A percentile compares a stretch with the other conserved stretches of the same genome.
These are phyloP conservation scores for Trypanosomatidae sp. DNA, from an alignment of 208 protist genomes.

Conservation along the genomic window DNA sequence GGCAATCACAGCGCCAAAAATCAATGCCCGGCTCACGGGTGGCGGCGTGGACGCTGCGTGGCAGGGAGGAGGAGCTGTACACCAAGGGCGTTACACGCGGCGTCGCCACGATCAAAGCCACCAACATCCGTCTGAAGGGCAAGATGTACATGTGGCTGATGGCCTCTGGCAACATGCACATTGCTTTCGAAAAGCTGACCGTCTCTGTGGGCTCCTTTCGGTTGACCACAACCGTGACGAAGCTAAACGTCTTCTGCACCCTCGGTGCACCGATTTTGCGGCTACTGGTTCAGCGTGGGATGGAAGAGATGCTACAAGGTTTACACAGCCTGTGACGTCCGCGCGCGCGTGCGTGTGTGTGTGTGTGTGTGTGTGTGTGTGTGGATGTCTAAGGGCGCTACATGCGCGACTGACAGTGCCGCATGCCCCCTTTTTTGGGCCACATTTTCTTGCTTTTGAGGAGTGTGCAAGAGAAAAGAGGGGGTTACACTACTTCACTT, in stretches of 20 bases:
- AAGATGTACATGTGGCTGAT: slow-evolving; percentile 23
- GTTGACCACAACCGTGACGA: slow-evolving; percentile 44
- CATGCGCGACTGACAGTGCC: too few relatives aligned
- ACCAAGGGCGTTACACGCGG: slow-evolving; percentile 29
- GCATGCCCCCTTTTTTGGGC: background rate
- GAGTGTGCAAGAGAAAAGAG: background rate
- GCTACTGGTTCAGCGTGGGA: slow-evolving; percentile 29
- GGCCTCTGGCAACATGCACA: slow-evolving; percentile 21
- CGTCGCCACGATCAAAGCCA: slow-evolving; percentile 20
- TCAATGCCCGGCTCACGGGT: slow-evolving; percentile 4
- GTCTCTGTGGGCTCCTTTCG: slow-evolving; percentile 41
- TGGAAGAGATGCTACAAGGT: slow-evolving; percentile 14
- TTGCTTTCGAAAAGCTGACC: slow-evolving; percentile 24
- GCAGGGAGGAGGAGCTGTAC: slow-evolving; percentile 10
- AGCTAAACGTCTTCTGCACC: slow-evolving; percentile 42
- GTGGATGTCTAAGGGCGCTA: background rate
- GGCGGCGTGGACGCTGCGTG: slow-evolving; percentile 8
- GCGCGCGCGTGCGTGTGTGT: background rate
- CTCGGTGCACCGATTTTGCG: slow-evolving; percentile 55
- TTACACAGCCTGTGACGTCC: slow-evolving; percentile 10
- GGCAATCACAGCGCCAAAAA: background rate
- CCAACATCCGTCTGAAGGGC: slow-evolving; percentile 19
- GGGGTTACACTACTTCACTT: background rate
- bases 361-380: background rate
- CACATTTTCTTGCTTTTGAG: background rate